Evolutionary conservation across 2,329 filamentous ascomycete species (phyloP), one percentile per base, ranked within the genome.

Genomic region (Chaetomium sp.): DNA sequence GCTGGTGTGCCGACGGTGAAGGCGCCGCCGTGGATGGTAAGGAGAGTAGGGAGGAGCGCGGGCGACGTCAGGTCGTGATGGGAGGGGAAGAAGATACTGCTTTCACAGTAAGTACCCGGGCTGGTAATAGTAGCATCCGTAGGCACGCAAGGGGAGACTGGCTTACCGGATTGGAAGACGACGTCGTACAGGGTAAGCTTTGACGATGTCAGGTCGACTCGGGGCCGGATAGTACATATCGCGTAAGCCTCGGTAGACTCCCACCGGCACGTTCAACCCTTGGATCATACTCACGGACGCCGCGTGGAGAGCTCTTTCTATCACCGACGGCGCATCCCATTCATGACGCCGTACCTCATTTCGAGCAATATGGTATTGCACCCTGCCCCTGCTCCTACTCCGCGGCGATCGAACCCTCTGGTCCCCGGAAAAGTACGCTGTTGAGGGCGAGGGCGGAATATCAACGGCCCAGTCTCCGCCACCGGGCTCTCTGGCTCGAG

Each of bases 11-110:
- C 77, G 51, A 85, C 33, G 25, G 76, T 75, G 70, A 82, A 83
- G 42, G 81, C 82, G 63, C 83, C 82, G 60, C 83, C 83, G 68
- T 85, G 83, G 68, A 84, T 77, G 60, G 80, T 78, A 53, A 85
- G 73, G 53, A 83, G 75, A 0, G 79, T 74, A 0, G 82, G 81
- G 7, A 57, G 55, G 2, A 57, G 55, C 2, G 55, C 35, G 23
- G 55, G 55, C 0, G 55, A 57, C 13, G 55, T 57, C 13, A 57
- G 55, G 23, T 57, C 55, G 55, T 57, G 35, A 23, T 57, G 55
- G 13, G 35, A 57, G 55, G 55, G 55, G 19, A 57, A 57, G 55
- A 81, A 82, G 62, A 82, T 72, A 53, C 76, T 75, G 54, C 1
- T 10, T 5, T 12, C 8, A 4, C 38, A 2, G 57, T 27, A 1